Evolutionary conservation across 331 rosid species (phyloP), one percentile per base, ranked within the genome.

Genomic region (Arachis monticola): DNA sequence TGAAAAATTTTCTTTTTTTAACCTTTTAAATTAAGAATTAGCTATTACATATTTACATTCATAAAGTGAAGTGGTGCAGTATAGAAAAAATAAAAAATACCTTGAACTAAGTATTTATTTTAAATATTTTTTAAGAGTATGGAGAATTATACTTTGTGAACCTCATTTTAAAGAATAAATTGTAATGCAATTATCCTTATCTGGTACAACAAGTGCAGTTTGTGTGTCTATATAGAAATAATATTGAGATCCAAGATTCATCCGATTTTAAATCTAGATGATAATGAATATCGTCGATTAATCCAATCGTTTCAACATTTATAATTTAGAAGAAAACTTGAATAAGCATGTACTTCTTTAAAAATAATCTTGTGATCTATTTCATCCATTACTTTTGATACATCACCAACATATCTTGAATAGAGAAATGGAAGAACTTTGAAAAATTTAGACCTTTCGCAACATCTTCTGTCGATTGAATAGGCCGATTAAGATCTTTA

Each of bases 141-240:
- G 22, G 22, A 17, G 22, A 17, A 17, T 17, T 17, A 17, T 17
- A 17, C 22, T 17, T 17, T 17, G 22, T 17, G 22, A 17, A 17
- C 22, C 22, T 17, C 22, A 17, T 17, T 17, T 71, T 81, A 97
- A 94, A 71, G 87, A 80, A 81, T 92, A 90, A 74, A 94, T 93
- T 45, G 87, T 83, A 77, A 94, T 86, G 86, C 97, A 87, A 78
- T 90, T 90, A 80, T 92, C 99, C 83, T 94, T 97, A 75, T 94
- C 99, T 55, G 99, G 99, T 50, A 94, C 62, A 2, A 97, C 99
- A 86, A 94, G 97, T 56, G 99, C 91, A 78, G 93, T 77, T 74
- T 94, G 99, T 13, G 99, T 85, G 84, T 92, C 99, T 96, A 94
- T 83, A 73, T 92, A 94, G 85, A 92, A 94, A 76, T 92, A 88